Conservation (phyloP, 2,329 filamentous ascomycete genomes). For the Fusarium drepaniforme region DNA sequence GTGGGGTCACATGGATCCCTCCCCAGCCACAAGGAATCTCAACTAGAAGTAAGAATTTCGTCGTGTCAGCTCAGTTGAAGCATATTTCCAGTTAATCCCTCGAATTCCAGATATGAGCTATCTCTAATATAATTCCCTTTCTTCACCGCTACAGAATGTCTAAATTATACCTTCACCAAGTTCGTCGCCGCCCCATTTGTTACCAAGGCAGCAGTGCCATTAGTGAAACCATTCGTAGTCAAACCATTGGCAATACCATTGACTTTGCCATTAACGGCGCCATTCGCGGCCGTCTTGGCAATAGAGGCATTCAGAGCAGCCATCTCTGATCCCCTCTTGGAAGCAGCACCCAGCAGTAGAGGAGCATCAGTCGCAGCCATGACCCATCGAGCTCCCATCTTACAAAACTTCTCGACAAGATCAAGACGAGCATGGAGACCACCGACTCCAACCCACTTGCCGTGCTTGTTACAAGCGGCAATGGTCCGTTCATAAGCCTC, state of each 20-base stretch:
- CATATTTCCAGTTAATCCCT: background rate
- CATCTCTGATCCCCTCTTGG: constrained; percentile 43
- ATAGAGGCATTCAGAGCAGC: constrained; percentile 34
- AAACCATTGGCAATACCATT: background rate
- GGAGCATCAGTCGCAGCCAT: constrained; percentile 48
- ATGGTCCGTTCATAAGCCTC: constrained; percentile 50
- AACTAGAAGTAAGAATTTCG: background rate
- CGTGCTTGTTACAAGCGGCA: constrained; percentile 51
- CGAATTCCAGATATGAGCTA: background rate
- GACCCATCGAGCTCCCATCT: constrained; percentile 45
- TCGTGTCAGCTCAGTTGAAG: background rate
- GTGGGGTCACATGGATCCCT: background rate
- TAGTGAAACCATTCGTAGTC: background rate
- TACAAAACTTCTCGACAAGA: constrained; percentile 53
- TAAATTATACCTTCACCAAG: background rate
- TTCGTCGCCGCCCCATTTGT: background rate
- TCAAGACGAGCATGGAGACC: constrained; percentile 56
- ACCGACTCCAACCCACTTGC: constrained; percentile 56
- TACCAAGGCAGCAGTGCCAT: background rate
- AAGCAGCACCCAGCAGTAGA: constrained; percentile 41
- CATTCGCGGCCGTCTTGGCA: constrained; percentile 10
- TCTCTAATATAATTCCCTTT: background rate
- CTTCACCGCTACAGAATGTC: fast-evolving
- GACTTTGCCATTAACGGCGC: background rate
- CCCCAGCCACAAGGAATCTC: background rate